Base-by-base conservation (phyloP, 192 early-diverging fungal genomes). In the Jimgerdemannia flammicorona region DNA sequence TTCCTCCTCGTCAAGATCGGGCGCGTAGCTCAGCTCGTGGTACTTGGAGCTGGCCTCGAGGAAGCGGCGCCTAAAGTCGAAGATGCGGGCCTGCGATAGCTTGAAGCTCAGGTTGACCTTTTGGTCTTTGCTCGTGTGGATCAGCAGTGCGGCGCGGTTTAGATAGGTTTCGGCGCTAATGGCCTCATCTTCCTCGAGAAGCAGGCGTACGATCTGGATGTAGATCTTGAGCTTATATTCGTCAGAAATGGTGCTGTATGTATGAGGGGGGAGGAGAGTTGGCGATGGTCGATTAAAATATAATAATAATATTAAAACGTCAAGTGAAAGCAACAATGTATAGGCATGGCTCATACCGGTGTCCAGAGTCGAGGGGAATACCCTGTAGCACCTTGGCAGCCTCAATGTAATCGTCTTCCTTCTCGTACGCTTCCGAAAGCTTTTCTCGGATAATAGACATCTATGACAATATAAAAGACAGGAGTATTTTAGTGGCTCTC, bases 281-380 rank as follows among this genome's bases (percentile, higher is more conserved):
- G 14, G 64, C 64, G 19, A 65, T 65, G 29, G 29, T 29, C 29
- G 29, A 29, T 29, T 20, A 7, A 67, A 11, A 19, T n/a, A 14
- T 42, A 17, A 41, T 64, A 66, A 78, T 44, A 43, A 87, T 78
- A 17, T 71, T 40, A 14, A 59, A 9, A 42, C 6, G 40, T 65
- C 6, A 75, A 40, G 67, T 49, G 19, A 40, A 14, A 59, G 14
- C 49, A 14, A 59, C 49, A 10, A 42, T 44, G 41, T 40, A 20
- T 70, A n/a, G n/a, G 40, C 17, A 72, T 17, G 10, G 11, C 64
- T 69, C 67, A 64, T 85, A 83, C 81, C 95, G 84, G 79, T 95
- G 95, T 66, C 93, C 94, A 40, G 94, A 96, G 72, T 99, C 98
- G 72, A 97, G 85, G 4, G 95, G 92, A 43, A 98, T 95, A 19